Evolutionary conservation across 306 rosid species (phyloP).

Genomic region (Fragaria vesca): DNA sequence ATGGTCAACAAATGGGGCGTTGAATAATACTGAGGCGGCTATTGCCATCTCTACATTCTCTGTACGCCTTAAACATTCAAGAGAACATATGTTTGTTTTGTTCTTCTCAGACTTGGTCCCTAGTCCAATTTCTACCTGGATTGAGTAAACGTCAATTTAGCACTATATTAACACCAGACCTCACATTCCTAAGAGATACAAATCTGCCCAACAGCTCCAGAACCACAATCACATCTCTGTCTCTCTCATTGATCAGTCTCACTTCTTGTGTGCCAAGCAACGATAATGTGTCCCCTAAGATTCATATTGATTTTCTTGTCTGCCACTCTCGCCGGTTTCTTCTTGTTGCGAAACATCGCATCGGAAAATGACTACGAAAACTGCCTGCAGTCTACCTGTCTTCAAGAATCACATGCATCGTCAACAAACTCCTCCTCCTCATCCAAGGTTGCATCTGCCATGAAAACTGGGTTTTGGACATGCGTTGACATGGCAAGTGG

Average conservation of each 20-base stretch:
- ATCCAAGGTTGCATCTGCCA: neutral
- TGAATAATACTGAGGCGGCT: neutral
- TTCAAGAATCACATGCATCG: neutral
- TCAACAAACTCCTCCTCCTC: neutral
- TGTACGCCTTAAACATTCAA: neutral
- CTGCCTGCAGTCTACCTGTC: neutral
- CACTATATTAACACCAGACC: neutral
- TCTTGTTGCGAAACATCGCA: neutral
- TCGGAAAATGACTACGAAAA: neutral
- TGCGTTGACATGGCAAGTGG: conserved; percentile 15
- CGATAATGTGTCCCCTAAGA: conserved; percentile 14
- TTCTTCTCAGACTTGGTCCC: neutral
- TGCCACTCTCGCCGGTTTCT: neutral
- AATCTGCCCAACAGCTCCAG: too few species aligned
- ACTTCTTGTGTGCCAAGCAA: neutral
- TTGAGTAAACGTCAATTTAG: neutral
- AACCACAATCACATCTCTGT: neutral
- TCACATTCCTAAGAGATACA: neutral
- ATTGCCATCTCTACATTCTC: neutral
- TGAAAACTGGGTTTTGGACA: neutral
- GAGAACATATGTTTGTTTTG: neutral
- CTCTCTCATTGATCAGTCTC: neutral
- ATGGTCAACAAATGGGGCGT: neutral
- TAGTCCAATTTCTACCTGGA: neutral
- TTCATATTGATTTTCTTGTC: conserved; percentile 6